Evolutionary conservation across 2,329 filamentous ascomycete genomes (phyloP).

Genomic region (Aspergillus chevalieri): DNA sequence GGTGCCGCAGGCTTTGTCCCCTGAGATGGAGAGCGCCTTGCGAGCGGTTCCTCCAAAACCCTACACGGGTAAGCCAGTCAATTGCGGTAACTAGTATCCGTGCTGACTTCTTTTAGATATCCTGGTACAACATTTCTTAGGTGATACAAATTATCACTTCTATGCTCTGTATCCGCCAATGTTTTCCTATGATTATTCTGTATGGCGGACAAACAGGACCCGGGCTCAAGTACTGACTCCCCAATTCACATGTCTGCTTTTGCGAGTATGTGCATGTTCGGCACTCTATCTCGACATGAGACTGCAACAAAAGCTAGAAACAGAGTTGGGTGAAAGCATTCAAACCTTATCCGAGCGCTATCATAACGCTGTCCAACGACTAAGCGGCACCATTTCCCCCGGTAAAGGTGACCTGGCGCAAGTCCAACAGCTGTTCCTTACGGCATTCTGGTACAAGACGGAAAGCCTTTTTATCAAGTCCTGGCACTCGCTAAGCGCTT

Average conservation of each 20-base stretch:
- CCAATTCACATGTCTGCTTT: constrained; percentile 43
- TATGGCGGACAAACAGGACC: constrained; percentile 41
- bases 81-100: background rate
- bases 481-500: constrained; percentile 42
- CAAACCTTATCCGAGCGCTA: constrained; percentile 38
- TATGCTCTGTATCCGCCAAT: constrained; percentile 43
- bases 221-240: constrained; percentile 30
- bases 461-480: constrained; percentile 44
- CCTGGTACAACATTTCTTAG: constrained; percentile 43
- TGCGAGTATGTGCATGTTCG: constrained; percentile 44
- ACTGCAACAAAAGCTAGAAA: constrained; percentile 38
- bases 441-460: constrained; percentile 43
- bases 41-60: constrained; percentile 31
- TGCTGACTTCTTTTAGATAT: constrained; percentile 29
- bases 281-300: constrained; percentile 37
- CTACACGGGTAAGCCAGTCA: constrained; percentile 26
- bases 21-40: constrained; percentile 29
- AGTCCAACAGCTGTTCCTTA: constrained; percentile 47
- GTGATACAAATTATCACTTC: constrained; percentile 42
- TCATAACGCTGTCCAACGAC: constrained; percentile 37
- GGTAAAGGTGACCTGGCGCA: constrained; percentile 41
- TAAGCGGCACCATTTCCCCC: constrained; percentile 39
- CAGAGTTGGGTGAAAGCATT: constrained; percentile 37
- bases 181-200: constrained; percentile 40
- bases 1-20: constrained; percentile 10